Conservation (phyloP, 1,284 basidiomycete species). For the Xerocomus nothofagi region DNA sequence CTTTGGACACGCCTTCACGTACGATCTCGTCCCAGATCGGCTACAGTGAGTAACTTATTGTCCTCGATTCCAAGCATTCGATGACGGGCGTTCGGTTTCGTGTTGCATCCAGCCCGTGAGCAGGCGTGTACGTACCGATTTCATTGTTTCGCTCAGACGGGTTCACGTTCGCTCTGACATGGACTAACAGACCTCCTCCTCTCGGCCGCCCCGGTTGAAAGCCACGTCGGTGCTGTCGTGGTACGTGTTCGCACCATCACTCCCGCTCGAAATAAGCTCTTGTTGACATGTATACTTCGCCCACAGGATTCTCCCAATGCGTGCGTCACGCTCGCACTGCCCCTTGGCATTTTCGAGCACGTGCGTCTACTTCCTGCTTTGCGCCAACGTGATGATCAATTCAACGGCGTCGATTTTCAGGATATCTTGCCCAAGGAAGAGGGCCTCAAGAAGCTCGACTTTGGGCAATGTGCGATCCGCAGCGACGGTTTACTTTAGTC, state of each 20-base stretch:
- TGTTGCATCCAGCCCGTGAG: conserved; percentile 52
- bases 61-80: not conserved
- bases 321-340: conserved; percentile 71
- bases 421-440: conserved; percentile 66
- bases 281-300: not conserved
- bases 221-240: conserved; percentile 73
- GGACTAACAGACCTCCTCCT: conserved; percentile 57
- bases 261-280: not conserved
- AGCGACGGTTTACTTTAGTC: conserved; percentile 55
- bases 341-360: conserved; percentile 71
- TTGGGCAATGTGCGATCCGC: conserved; percentile 66
- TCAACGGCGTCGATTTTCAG: conserved; percentile 37
- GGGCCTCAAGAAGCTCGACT: conserved; percentile 55
- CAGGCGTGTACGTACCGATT: conserved; percentile 56
- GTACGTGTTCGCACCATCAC: conserved; percentile 43
- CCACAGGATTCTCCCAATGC: conserved; percentile 72
- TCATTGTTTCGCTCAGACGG: not conserved
- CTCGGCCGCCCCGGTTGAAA: conserved; percentile 75
- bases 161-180: not conserved
- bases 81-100: not conserved
- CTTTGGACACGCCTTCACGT: not conserved
- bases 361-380: conserved; percentile 37
- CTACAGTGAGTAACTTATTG: conserved; percentile 52
- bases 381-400: not conserved
- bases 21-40: conserved; percentile 48